Percentiles rank a stretch among this genome's conserved stretches.
phyloP scores from a whole-genome alignment of 352 stramenopile species.

The Phytophthora pseudosyringae region DNA sequence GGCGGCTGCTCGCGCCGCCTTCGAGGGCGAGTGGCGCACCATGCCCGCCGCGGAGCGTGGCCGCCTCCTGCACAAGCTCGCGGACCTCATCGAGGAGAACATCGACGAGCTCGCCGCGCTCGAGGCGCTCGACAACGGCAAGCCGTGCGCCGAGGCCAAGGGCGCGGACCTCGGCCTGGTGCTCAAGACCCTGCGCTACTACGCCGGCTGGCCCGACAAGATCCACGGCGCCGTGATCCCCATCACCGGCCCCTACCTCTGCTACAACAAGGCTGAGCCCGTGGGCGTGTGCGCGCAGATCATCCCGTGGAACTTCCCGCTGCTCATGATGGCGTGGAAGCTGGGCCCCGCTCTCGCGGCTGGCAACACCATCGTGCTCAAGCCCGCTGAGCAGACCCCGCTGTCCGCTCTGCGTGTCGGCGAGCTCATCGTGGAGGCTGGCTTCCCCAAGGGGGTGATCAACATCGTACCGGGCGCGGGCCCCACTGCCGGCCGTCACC shows the following conservation, averaged over 20 bases:
- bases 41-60: constrained; percentile 52
- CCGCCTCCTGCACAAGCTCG: constrained; percentile 53
- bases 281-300: constrained; percentile 94
- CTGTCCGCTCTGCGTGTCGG: constrained; percentile 91
- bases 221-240: constrained; percentile 80
- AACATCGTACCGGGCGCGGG: constrained; percentile 82
- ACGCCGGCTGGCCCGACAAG: constrained; percentile 91
- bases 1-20: constrained; percentile 64
- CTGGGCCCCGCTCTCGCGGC: constrained; percentile 87
- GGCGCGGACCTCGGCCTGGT: constrained; percentile 88
- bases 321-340: constrained; percentile 97
- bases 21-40: constrained; percentile 69
- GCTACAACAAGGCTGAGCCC: constrained; percentile 78
- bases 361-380: constrained; percentile 94
- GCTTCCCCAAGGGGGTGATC: constrained; percentile 82
- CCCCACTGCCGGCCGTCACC: constrained; percentile 44
- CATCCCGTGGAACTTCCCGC: constrained; percentile 49
- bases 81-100: constrained; percentile 66
- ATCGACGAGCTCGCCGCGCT: constrained; percentile 75
- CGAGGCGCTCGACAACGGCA: constrained; percentile 96
- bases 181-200: constrained; percentile 92
- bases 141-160: constrained; percentile 89
- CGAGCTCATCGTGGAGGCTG: constrained; percentile 82
- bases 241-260: constrained; percentile 57
- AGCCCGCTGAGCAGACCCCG: constrained; percentile 95